phyloP scores from a whole-genome alignment of 2,329 filamentous ascomycete species.

The Botrytis sinoallii region DNA sequence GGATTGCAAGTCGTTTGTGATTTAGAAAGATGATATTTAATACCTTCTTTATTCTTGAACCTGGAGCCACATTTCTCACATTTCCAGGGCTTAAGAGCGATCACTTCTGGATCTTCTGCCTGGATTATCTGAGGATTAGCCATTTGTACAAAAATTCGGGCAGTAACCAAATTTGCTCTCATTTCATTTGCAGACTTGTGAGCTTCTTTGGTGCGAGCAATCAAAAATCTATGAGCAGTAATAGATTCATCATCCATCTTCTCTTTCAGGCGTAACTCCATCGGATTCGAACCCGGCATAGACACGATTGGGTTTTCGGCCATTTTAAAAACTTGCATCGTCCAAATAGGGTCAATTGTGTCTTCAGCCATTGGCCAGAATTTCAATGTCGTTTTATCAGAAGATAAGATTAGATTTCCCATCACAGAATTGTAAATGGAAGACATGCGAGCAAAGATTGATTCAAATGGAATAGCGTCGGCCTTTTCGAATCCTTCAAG shows the following conservation, averaged over 20 bases:
- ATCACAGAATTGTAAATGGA: slow-evolving; percentile 26
- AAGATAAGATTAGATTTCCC: slow-evolving; percentile 34
- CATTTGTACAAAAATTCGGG: slow-evolving; percentile 24
- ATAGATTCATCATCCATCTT: slow-evolving; percentile 19
- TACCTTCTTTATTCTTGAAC: slow-evolving; percentile 38
- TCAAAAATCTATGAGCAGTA: slow-evolving; percentile 30
- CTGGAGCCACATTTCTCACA: slow-evolving; percentile 34
- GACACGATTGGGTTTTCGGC: slow-evolving; percentile 32
- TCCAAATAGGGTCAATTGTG: slow-evolving; percentile 22
- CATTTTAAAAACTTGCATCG: slow-evolving; percentile 27
- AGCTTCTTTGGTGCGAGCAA: slow-evolving; percentile 22
- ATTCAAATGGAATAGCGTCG: slow-evolving; percentile 23
- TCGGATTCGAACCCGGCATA: slow-evolving; percentile 33
- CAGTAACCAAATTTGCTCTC: slow-evolving; percentile 34
- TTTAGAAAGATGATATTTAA: slow-evolving; percentile 37
- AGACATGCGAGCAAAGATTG: slow-evolving; percentile 25
- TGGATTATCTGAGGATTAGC: slow-evolving; percentile 17
- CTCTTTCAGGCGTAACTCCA: slow-evolving; percentile 33
- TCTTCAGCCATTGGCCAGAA: slow-evolving; percentile 26
- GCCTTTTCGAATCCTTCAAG: slow-evolving; percentile 19
- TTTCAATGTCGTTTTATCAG: slow-evolving; percentile 28
- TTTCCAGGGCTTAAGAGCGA: slow-evolving; percentile 32
- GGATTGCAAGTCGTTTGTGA: slow-evolving; percentile 38
- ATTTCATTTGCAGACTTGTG: slow-evolving; percentile 30
- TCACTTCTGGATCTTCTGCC: slow-evolving; percentile 22